phyloP scores from a whole-genome alignment of 352 stramenopile genomes.

The Pythium dissotocum region DNA sequence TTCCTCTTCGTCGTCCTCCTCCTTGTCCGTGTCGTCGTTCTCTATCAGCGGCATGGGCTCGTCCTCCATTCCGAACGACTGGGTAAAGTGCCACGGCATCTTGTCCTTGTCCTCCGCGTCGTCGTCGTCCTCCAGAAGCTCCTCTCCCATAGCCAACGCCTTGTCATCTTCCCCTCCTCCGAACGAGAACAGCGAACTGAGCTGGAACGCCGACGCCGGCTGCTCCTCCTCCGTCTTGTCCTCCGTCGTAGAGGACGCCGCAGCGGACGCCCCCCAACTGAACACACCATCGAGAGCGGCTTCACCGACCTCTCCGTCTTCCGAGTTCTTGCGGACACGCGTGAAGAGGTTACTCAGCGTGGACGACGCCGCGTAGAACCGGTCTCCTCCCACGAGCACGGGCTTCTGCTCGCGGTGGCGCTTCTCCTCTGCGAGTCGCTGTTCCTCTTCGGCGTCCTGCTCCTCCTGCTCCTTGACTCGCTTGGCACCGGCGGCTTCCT shows the following conservation, averaged over 20 bases:
- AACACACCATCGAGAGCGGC: conserved; percentile 76
- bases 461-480: conserved; percentile 16
- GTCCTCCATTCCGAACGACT: conserved; percentile 44
- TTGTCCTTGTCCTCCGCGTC: conserved; percentile 16
- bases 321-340: conserved; percentile 80
- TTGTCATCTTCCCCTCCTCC: conserved; percentile 46
- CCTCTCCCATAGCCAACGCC: conserved; percentile 44
- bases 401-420: conserved; percentile 44
- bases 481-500: conserved; percentile 15
- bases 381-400: conserved; percentile 55
- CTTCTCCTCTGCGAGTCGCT: conserved; percentile 24
- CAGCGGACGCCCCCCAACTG: conserved; percentile 15
- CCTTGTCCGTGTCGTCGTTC: conserved; percentile 30
- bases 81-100: conserved; percentile 43
- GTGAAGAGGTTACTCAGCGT: conserved; percentile 69
- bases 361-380: conserved; percentile 69
- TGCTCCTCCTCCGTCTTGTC: conserved; percentile 8
- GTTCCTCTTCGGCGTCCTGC: conserved; percentile 28
- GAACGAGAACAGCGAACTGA: conserved; percentile 72
- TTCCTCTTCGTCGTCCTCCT: conserved; percentile 27
- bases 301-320: conserved; percentile 74
- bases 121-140: conserved; percentile 44
- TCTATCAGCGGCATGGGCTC: conserved; percentile 21
- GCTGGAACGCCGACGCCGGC: conserved; percentile 50
- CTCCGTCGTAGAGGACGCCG: not conserved